Evolutionary conservation across 2,329 filamentous ascomycete genomes (phyloP).

Genomic region (Fusarium tricinctum): DNA sequence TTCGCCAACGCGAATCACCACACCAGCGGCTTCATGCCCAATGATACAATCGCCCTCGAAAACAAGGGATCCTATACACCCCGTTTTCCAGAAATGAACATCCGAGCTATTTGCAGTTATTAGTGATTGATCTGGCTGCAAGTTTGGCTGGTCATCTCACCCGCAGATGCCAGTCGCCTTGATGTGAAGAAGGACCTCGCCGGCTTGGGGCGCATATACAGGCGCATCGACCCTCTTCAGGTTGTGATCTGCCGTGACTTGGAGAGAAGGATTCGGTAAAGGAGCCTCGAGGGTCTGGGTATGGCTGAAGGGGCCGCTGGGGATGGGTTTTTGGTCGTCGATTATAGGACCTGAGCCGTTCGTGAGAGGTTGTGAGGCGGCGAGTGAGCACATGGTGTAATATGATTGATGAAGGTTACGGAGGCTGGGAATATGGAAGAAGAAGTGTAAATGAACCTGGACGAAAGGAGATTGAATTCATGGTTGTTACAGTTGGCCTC

Average conservation of each 20-base stretch:
- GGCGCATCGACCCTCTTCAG: conserved; percentile 70
- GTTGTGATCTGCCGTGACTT: conserved; percentile 70
- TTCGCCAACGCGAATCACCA: conserved; percentile 70
- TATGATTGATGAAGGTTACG: too few species aligned
- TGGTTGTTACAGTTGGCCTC: not conserved
- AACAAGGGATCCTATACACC: conserved; percentile 72
- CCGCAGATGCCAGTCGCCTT: conserved; percentile 76
- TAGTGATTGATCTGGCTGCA: not conserved
- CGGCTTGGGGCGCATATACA: conserved; percentile 65
- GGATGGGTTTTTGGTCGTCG: conserved; percentile 35
- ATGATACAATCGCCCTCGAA: conserved; percentile 75
- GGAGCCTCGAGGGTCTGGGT: conserved; percentile 47
- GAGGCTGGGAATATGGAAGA: not conserved
- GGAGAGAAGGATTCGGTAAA: conserved; percentile 51
- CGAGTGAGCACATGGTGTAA: conserved; percentile 41
- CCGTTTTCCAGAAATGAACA: conserved; percentile 77
- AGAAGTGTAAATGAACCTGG: not conserved
- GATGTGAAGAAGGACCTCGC: conserved; percentile 72
- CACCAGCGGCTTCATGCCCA: conserved; percentile 74
- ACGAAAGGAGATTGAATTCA: not conserved
- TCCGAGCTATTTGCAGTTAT: conserved; percentile 64
- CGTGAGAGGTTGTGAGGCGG: conserved; percentile 33
- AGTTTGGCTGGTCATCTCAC: conserved; percentile 52
- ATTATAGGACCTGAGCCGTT: conserved; percentile 17
- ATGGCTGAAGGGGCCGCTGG: conserved; percentile 18